Evolutionary conservation across 2,329 filamentous ascomycete genomes (phyloP).

Genomic region (Fusarium nygamai): DNA sequence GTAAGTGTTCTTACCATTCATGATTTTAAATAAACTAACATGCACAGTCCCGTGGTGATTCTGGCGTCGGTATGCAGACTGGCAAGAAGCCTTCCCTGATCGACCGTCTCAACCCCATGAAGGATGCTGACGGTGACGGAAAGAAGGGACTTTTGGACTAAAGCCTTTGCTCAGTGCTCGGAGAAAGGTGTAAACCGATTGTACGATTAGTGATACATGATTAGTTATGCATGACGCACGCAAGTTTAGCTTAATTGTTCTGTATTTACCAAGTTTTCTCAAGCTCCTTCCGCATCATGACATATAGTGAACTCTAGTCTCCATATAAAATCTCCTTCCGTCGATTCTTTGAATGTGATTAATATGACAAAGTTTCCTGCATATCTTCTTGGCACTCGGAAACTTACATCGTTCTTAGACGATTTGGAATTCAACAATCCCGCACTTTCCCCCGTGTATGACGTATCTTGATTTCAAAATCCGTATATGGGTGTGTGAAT

Average conservation of each 20-base stretch:
- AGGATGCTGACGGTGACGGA: conserved; percentile 38
- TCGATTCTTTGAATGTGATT: neutral
- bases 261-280: neutral
- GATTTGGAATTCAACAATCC: neutral
- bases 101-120: conserved; percentile 36
- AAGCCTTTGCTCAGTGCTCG: neutral
- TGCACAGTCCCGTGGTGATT: conserved; percentile 12
- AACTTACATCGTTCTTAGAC: neutral
- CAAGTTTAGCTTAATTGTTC: neutral
- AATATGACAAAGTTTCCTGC: neutral
- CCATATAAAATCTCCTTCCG: neutral
- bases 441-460: neutral
- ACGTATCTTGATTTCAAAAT: neutral
- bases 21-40: neutral
- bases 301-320: neutral
- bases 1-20: neutral
- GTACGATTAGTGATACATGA: conserved; percentile 19
- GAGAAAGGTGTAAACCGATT: neutral
- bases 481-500: too few relatives aligned
- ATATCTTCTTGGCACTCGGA: neutral
- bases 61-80: conserved; percentile 13
- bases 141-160: conserved; percentile 38
- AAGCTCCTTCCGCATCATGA: neutral
- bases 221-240: neutral
- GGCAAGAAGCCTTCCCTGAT: conserved; percentile 34